Percentiles rank a stretch among this genome's conserved stretches.
Evolutionary conservation across 495 filamentous ascomycete genomes (phyloP).

Genomic region (Pseudotulostoma volvatum): DNA sequence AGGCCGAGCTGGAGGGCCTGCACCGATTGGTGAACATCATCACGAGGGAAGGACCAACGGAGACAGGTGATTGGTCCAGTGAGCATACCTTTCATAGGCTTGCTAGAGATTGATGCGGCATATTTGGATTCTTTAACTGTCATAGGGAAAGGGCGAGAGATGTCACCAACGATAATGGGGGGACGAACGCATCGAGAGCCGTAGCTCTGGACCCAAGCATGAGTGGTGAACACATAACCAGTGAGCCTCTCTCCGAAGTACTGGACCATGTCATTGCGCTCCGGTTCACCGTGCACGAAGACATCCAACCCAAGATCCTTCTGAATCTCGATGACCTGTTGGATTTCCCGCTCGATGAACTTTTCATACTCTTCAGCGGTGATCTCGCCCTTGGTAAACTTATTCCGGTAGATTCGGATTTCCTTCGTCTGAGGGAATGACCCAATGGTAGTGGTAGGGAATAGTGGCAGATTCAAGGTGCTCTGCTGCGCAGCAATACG

Average conservation of each 20-base stretch:
- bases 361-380: conserved; percentile 80
- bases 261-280: conserved; percentile 99
- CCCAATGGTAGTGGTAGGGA: conserved; percentile 98
- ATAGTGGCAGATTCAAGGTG: conserved; percentile 78
- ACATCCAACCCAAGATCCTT: conserved; percentile 95
- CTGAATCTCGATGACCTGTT: conserved; percentile 83
- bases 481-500: conserved; percentile 75
- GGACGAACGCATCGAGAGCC: conserved; percentile 95
- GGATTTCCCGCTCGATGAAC: conserved; percentile 97
- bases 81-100: conserved; percentile 99
- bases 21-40: conserved; percentile 95
- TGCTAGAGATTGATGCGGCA: conserved; percentile 85
- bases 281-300: conserved; percentile 93
- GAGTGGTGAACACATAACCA: conserved; percentile 96
- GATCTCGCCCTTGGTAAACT: conserved; percentile 97
- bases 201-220: conserved; percentile 97
- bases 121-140: conserved; percentile 99
- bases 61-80: conserved; percentile 97
- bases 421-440: conserved; percentile 99
- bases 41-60: conserved; percentile 98
- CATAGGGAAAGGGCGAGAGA: conserved; percentile 91
- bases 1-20: conserved; percentile 98
- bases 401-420: conserved; percentile 89
- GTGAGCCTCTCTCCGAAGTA: conserved; percentile 95
- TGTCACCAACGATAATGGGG: conserved; percentile 94